These are phyloP conservation scores for Serendipita indica DNA, from an alignment of 768 basidiomycete genomes.

Conservation along the genomic window DNA sequence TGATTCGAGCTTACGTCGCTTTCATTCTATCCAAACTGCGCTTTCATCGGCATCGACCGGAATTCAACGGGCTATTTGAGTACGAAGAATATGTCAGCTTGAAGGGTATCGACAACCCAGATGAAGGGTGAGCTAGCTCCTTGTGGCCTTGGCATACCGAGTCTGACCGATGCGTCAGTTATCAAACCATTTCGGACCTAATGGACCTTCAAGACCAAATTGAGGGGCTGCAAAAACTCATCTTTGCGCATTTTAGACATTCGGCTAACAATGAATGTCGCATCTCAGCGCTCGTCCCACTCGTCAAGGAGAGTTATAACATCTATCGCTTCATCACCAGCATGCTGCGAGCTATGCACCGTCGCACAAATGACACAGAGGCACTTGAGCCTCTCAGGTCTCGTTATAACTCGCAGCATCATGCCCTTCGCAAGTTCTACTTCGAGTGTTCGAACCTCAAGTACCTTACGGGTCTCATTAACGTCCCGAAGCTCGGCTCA, in stretches of 20 bases:
- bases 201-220: conserved; percentile 99
- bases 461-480: conserved; percentile 92
- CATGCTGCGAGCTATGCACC: conserved; percentile 95
- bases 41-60: conserved; percentile 88
- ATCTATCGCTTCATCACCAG: conserved; percentile 98
- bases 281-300: conserved; percentile 86
- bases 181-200: conserved; percentile 93
- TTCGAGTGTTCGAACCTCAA: conserved; percentile 99
- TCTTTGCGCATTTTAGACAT: conserved; percentile 86
- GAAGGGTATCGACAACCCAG: conserved; percentile 96
- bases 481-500: conserved; percentile 96
- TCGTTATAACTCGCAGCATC: conserved; percentile 82
- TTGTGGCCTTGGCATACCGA: conserved; percentile 8
- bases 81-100: conserved; percentile 97
- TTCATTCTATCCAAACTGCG: conserved; percentile 90
- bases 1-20: conserved; percentile 92
- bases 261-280: conserved; percentile 94
- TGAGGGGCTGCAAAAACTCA: conserved; percentile 94
- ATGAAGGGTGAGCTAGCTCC: conserved; percentile 60
- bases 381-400: conserved; percentile 78
- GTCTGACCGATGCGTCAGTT: conserved; percentile 34
- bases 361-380: conserved; percentile 79
- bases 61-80: conserved; percentile 98
- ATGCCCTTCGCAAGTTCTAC: conserved; percentile 90
- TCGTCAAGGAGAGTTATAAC: conserved; percentile 98